Conservation (phyloP, 495 filamentous ascomycete genomes). For the Massariosphaeria phaeospora region DNA sequence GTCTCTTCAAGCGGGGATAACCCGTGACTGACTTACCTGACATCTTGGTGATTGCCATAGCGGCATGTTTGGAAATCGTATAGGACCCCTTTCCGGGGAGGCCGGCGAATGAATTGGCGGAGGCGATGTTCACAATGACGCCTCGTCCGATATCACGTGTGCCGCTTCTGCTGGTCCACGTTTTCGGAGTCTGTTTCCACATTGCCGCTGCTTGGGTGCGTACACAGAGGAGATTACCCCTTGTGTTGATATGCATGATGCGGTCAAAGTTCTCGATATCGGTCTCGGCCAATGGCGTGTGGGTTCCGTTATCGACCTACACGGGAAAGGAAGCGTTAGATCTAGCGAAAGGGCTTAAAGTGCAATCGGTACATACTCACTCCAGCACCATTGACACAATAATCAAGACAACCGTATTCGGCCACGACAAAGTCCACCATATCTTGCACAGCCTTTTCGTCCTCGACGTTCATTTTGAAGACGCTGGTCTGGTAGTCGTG, state of each 20-base stretch:
- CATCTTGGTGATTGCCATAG: constrained; percentile 17
- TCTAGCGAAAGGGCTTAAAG: neutral
- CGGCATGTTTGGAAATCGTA: constrained; percentile 12
- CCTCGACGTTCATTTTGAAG: constrained; percentile 14
- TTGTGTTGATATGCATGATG: constrained; percentile 9
- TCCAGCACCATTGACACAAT: constrained; percentile 17
- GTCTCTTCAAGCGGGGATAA: neutral
- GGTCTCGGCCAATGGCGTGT: constrained; percentile 4
- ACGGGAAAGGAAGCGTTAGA: neutral
- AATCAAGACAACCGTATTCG: constrained; percentile 18
- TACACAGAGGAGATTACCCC: constrained; percentile 15
- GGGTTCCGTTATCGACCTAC: constrained; percentile 6
- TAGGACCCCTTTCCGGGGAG: constrained; percentile 9
- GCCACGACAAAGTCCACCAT: constrained; percentile 13
- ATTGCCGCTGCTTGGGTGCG: constrained; percentile 9
- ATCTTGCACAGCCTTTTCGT: constrained; percentile 10
- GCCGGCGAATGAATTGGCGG: constrained; percentile 7
- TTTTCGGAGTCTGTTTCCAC: constrained; percentile 7
- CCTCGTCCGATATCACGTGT: constrained; percentile 11
- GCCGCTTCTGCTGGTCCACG: constrained; percentile 2
- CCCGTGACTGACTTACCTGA: neutral
- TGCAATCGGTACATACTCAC: too few relatives aligned
- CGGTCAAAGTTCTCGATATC: constrained; percentile 21
- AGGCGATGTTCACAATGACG: constrained; percentile 9
- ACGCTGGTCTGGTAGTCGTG: constrained; percentile 1